Evolutionary conservation across 139 green algal species (phyloP).

Genomic region (Closterium sp.): DNA sequence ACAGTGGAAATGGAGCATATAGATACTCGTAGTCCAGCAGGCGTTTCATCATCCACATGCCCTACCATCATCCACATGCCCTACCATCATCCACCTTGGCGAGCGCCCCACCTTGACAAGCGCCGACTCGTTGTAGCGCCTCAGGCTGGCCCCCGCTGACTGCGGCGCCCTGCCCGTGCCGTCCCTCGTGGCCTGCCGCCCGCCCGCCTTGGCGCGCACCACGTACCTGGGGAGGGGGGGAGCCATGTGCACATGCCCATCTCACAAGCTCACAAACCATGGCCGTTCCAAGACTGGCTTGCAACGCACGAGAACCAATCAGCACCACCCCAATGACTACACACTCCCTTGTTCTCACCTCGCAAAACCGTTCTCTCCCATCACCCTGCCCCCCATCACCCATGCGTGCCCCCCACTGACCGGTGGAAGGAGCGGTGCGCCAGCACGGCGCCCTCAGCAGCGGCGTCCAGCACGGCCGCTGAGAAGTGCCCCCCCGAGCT

Average conservation of each 20-base stretch:
- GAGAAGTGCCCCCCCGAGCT: conserved; percentile 30
- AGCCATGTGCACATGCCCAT: no score
- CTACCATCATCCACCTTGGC: no score
- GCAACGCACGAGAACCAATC: no score
- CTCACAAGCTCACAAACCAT: no score
- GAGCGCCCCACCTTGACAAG: conserved; percentile 55
- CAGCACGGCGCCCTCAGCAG: neutral
- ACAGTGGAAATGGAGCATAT: no score
- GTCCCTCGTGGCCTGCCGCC: conserved; percentile 85
- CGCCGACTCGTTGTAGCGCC: conserved; percentile 83
- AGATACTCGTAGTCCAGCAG: no score
- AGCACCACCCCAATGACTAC: neutral
- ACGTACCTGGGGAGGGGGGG: no score
- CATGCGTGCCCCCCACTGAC: conserved; percentile 10
- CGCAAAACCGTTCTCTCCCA: neutral
- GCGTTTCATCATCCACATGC: no score
- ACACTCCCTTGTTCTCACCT: neutral
- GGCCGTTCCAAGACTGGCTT: no score
- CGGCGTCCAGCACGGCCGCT: conserved; percentile 22
- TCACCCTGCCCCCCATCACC: no score
- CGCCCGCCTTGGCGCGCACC: conserved; percentile 82
- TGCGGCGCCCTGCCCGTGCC: conserved; percentile 75
- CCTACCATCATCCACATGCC: no score
- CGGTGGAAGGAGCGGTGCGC: conserved; percentile 36
- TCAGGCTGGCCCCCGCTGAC: conserved; percentile 77